phyloP scores from a whole-genome alignment of 805 yeast species.

The Saccharomyces eubayanus region DNA sequence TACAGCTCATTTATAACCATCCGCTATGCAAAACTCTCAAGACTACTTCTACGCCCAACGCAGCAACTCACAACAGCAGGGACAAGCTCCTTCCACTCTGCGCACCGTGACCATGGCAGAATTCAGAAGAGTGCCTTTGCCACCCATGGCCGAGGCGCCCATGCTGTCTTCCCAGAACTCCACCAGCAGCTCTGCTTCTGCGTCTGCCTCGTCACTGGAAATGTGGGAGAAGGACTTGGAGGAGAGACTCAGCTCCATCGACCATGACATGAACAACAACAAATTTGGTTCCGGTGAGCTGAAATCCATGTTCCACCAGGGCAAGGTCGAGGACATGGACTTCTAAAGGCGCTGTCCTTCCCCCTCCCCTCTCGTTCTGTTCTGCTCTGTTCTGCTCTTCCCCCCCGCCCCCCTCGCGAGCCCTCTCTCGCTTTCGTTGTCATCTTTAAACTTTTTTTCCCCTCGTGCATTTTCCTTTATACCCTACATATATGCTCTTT shows the following conservation, averaged over 20 bases:
- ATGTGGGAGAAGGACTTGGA: constrained; percentile 35
- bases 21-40: not conserved
- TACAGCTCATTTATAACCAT: not conserved
- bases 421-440: not conserved
- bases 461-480: not conserved
- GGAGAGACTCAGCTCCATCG: constrained; percentile 30
- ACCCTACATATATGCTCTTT: not conserved
- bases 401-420: not conserved
- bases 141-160: constrained; percentile 26
- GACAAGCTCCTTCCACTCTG: constrained; percentile 4
- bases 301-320: constrained; percentile 10
- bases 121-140: constrained; percentile 32
- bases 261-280: constrained; percentile 20
- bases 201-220: constrained; percentile 32
- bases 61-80: constrained; percentile 8
- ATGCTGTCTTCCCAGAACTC: constrained; percentile 31
- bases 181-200: constrained; percentile 16
- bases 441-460: not conserved
- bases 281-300: constrained; percentile 20
- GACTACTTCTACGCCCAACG: constrained; percentile 1
- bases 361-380: not conserved
- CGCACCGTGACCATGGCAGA: constrained; percentile 12
- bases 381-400: not conserved
- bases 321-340: constrained; percentile 9
- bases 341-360: constrained; percentile 5